phyloP scores from a whole-genome alignment of 371 early-diverging fungal genomes.

The Sporodiniella umbellata region DNA sequence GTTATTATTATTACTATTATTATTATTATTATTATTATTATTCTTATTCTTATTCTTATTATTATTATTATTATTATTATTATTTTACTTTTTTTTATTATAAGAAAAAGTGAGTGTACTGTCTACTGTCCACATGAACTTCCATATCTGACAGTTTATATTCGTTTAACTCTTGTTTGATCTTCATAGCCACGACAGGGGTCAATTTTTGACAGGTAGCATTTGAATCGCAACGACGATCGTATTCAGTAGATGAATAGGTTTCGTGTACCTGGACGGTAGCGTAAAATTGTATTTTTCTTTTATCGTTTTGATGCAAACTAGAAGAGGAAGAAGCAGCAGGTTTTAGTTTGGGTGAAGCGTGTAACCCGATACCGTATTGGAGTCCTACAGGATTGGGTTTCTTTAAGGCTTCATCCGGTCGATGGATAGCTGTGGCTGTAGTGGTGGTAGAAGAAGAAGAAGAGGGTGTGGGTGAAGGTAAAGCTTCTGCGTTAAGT shows the following conservation, averaged over 20 bases:
- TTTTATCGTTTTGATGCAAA: conserved; percentile 7
- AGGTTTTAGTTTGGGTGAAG: conserved; percentile 43
- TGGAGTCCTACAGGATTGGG: conserved; percentile 25
- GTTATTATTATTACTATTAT: too few relatives aligned
- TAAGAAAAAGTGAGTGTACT: conserved; percentile 72
- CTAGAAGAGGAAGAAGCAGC: conserved; percentile 31
- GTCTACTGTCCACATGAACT: conserved; percentile 70
- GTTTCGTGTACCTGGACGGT: conserved; percentile 66
- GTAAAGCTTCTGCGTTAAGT: conserved; percentile 17
- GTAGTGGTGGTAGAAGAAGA: conserved; percentile 34
- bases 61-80: background rate
- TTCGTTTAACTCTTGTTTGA: conserved; percentile 76
- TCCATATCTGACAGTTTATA: conserved; percentile 74
- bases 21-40: too few relatives aligned
- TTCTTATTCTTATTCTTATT: too few relatives aligned
- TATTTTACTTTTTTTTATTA: conserved; percentile 21
- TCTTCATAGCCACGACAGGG: conserved; percentile 63
- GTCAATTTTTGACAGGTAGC: conserved; percentile 64
- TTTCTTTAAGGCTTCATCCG: conserved; percentile 5
- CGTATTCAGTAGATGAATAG: conserved; percentile 65
- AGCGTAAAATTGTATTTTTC: conserved; percentile 57
- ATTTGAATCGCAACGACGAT: conserved; percentile 63
- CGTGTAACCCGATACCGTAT: conserved; percentile 43
- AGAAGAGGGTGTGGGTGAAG: conserved; percentile 38
- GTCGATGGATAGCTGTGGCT: too few relatives aligned